Percentiles rank a stretch among this genome's conserved stretches.
Evolutionary conservation across 345 rosid species (phyloP).

Genomic region (Eutrema yunnanense): DNA sequence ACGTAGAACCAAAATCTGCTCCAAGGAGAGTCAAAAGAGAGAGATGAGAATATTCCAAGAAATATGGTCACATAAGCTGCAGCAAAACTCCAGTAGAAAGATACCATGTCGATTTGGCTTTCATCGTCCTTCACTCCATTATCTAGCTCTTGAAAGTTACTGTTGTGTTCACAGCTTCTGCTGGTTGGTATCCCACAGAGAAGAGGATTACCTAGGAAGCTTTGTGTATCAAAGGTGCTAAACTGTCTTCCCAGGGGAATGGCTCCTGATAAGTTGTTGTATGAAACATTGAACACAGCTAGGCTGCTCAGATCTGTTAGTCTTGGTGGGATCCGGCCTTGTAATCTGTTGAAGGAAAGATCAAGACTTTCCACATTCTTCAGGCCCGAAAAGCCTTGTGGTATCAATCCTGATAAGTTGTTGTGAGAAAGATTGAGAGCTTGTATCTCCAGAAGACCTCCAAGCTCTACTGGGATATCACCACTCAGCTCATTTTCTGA

Average conservation of each 20-base stretch:
- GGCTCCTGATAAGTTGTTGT: conserved; percentile 10
- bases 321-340: neutral
- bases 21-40: conserved; percentile 20
- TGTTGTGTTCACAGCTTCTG: neutral
- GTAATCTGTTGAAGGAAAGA: neutral
- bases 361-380: conserved; percentile 35
- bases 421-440: conserved; percentile 10
- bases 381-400: neutral
- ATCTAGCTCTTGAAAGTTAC: neutral
- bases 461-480: conserved; percentile 9
- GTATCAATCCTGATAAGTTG: no score
- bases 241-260: conserved; percentile 4
- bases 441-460: neutral
- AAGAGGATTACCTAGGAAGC: conserved; percentile 2
- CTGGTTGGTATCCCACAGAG: neutral
- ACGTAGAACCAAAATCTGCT: conserved; percentile 3
- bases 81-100: conserved; percentile 2
- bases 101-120: neutral
- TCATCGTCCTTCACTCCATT: neutral
- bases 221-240: neutral
- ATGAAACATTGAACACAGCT: neutral
- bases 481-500: conserved; percentile 22
- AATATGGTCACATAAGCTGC: conserved; percentile 2
- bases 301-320: neutral
- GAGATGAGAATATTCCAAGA: neutral